phyloP scores from a whole-genome alignment of 2,329 filamentous ascomycete genomes.

The Phialemoniopsis sp. region DNA sequence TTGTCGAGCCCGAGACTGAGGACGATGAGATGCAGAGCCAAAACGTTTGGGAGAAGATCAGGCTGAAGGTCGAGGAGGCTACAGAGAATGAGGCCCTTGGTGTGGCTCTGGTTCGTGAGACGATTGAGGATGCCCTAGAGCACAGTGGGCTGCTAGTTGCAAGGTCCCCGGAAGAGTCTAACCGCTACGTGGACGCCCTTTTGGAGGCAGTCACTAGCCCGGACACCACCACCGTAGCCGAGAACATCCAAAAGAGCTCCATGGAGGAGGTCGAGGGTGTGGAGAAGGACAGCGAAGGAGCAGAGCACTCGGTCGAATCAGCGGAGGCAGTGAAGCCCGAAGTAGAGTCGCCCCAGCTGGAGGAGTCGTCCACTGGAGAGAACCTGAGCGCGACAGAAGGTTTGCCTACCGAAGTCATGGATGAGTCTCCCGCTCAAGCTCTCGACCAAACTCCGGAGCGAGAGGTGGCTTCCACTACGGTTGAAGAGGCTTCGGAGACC shows the following conservation, averaged over 20 bases:
- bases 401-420: too few species aligned
- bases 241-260: constrained; percentile 7
- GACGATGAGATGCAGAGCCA: constrained; percentile 22
- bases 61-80: constrained; percentile 49
- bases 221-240: constrained; percentile 10
- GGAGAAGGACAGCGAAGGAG: constrained; percentile 3
- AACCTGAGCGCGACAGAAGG: not conserved
- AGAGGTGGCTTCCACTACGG: not conserved
- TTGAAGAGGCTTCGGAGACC: constrained; percentile 4
- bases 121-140: constrained; percentile 50
- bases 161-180: constrained; percentile 39
- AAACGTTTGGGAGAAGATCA: constrained; percentile 49
- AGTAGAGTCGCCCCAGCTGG: not conserved
- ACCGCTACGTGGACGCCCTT: constrained; percentile 44
- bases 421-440: too few species aligned
- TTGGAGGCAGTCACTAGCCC: constrained; percentile 39
- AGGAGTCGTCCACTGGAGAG: not conserved
- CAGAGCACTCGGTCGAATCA: constrained; percentile 8
- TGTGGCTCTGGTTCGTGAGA: constrained; percentile 45
- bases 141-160: constrained; percentile 47
- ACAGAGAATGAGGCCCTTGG: constrained; percentile 55
- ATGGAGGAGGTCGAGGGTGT: constrained; percentile 2
- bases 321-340: not conserved
- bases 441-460: too few species aligned
- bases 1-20: constrained; percentile 19